Base-by-base conservation (phyloP, 768 basidiomycete species). In the Astraeus odoratus region DNA sequence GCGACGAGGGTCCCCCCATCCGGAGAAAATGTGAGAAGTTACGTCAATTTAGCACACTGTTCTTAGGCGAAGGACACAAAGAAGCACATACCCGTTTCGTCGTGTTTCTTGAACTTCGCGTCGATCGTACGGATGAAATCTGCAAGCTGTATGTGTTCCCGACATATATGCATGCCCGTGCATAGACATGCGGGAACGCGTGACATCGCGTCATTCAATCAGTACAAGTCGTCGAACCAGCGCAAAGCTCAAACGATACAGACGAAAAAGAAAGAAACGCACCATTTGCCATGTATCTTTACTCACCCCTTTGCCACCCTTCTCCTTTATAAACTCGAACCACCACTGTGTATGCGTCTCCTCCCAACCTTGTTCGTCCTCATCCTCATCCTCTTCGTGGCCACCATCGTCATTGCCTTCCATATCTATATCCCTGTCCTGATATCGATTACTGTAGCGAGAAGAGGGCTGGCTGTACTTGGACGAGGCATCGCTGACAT, bases 281-380 rank as follows among this genome's bases (percentile, higher is more conserved):
- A 86, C 89, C 88, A 92, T 91, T 42, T 72, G 64, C 90, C 89
- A 92, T 15, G 86, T 87, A 66, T 91, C 90, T 66, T 86, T 88
- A 67, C 86, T 91, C 25, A 94, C 75, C 4, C 87, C 89, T 58
- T 84, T 85, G 18, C 70, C 70, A 1, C 79, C 80, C 51, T 76
- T 81, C 57, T 75, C 67, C 7, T 40, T 50, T 60, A 93, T 62
- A 60, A 80, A 94, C n/a, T 83, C 79, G 55, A 83, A 78, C 91
- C 91, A 94, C 76, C 76, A 78, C 20, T 77, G 59, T 13, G 73
- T 77, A 57, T 84, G 76, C 49, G 77, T 72, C 39, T 69, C 66
- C 51, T 73, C 70, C 82, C 84, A 90, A 3, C 83, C 83, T 8
- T 81, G 77, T 3, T 70, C 72, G 42, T 54, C 47, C 0, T 67